A percentile compares a stretch with the other conserved stretches of the same genome.
These are phyloP conservation scores for Cryphonectria carpinicola DNA, from an alignment of 2,329 filamentous ascomycete genomes.

Conservation along the genomic window DNA sequence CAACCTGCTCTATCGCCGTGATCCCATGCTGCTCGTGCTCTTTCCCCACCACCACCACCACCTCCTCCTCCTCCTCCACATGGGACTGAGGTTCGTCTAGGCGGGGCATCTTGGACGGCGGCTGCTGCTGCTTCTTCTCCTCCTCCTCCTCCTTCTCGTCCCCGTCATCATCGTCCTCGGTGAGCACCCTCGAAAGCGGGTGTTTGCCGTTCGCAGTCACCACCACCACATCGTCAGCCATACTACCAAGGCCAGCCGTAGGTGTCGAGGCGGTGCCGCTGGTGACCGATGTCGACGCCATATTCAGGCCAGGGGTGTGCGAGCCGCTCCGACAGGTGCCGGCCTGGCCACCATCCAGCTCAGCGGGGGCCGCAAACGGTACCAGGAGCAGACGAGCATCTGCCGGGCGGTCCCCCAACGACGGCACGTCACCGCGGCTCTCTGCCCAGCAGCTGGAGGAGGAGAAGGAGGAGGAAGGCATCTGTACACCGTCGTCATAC, in stretches of 20 bases:
- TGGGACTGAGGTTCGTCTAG: neutral
- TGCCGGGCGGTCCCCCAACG: neutral
- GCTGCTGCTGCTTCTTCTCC: neutral
- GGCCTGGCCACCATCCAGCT: neutral
- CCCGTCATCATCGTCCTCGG: neutral
- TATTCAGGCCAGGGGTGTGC: neutral
- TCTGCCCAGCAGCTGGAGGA: neutral
- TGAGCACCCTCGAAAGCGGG: conserved; percentile 5
- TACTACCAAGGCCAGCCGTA: neutral
- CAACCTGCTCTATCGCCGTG: neutral
- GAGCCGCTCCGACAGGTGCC: neutral
- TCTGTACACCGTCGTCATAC: conserved; percentile 32
- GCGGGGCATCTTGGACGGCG: neutral
- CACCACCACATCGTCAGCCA: neutral
- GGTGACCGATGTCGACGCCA: neutral
- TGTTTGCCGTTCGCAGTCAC: neutral
- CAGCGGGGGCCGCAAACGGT: neutral
- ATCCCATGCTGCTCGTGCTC: neutral
- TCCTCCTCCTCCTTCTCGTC: neutral
- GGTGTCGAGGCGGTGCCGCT: conserved; percentile 1
- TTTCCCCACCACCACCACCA: too few relatives aligned
- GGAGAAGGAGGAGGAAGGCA: too few relatives aligned
- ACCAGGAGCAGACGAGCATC: neutral
- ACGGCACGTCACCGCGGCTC: neutral
- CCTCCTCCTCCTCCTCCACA: neutral